These are phyloP conservation scores for Chrysoporthe austroafricana DNA, from an alignment of 2,329 filamentous ascomycete species.

Conservation along the genomic window DNA sequence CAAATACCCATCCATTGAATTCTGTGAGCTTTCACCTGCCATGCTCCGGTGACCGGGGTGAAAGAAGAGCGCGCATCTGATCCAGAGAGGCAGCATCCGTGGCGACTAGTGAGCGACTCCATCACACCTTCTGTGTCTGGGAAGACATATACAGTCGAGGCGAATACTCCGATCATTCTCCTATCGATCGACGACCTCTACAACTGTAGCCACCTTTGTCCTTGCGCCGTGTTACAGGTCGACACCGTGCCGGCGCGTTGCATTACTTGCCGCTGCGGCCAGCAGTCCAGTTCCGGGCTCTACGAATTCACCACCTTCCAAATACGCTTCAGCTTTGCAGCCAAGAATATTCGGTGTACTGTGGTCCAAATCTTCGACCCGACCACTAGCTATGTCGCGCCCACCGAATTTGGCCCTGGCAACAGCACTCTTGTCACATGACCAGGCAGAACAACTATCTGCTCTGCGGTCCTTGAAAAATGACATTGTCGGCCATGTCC, in stretches of 20 bases:
- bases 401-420: slow-evolving; percentile 57
- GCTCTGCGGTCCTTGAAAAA: slow-evolving; percentile 81
- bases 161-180: background rate
- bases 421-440: slow-evolving; percentile 57
- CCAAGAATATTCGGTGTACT: background rate
- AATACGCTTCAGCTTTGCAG: background rate
- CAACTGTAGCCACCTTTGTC: background rate
- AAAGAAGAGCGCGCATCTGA: background rate
- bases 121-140: background rate
- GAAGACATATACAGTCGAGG: background rate
- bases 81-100: background rate
- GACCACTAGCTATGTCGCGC: slow-evolving; percentile 53
- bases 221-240: no score
- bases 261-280: background rate
- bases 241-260: slow-evolving; percentile 5
- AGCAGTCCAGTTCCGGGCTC: background rate
- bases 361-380: no score
- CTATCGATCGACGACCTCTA: background rate
- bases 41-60: background rate
- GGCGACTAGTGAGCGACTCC: background rate
- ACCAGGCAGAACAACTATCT: slow-evolving; percentile 55
- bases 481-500: slow-evolving; percentile 83
- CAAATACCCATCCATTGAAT: background rate
- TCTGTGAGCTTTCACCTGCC: background rate
- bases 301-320: background rate